Percentiles rank a stretch among this genome's conserved stretches.
Evolutionary conservation across 305 asterid genomes (phyloP).

Genomic region (Stenogyne calaminthoides): DNA sequence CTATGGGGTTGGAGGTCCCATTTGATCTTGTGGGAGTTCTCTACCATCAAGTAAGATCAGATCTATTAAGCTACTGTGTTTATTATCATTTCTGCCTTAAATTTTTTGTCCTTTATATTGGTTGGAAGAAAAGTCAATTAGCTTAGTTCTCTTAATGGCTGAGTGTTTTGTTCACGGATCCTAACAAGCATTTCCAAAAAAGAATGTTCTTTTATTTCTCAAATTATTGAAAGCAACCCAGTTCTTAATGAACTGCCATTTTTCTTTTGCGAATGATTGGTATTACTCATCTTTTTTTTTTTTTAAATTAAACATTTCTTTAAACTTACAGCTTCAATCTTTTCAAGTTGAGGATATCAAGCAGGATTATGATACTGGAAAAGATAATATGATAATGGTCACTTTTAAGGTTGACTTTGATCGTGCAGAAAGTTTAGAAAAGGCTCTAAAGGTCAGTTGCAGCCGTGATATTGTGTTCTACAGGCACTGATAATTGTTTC

Average conservation of each 20-base stretch:
- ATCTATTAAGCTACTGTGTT: not conserved
- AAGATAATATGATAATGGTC: slow-evolving; percentile 74
- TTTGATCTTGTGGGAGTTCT: slow-evolving; percentile 78
- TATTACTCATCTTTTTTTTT: not conserved
- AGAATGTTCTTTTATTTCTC: not conserved
- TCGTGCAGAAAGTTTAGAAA: slow-evolving; percentile 68
- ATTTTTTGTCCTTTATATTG: not conserved
- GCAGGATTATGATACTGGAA: slow-evolving; percentile 95
- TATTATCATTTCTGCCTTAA: not conserved
- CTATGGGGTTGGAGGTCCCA: slow-evolving; percentile 85
- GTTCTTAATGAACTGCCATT: not conserved
- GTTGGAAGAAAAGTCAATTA: not conserved
- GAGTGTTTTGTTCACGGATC: not conserved
- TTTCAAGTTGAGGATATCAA: slow-evolving; percentile 86
- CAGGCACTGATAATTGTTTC: slow-evolving; percentile 41
- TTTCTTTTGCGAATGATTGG: not conserved
- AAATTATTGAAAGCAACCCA: not conserved
- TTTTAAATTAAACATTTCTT: not conserved
- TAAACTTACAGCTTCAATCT: slow-evolving; percentile 70
- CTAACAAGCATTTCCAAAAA: not conserved
- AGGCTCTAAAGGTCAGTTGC: slow-evolving; percentile 74
- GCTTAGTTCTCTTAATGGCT: not conserved
- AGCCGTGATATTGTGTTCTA: slow-evolving; percentile 80
- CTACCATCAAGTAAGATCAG: slow-evolving; percentile 75
- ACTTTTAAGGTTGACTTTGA: slow-evolving; percentile 92